phyloP scores from a whole-genome alignment of 2,329 filamentous ascomycete genomes.

The Phialophora tarda region DNA sequence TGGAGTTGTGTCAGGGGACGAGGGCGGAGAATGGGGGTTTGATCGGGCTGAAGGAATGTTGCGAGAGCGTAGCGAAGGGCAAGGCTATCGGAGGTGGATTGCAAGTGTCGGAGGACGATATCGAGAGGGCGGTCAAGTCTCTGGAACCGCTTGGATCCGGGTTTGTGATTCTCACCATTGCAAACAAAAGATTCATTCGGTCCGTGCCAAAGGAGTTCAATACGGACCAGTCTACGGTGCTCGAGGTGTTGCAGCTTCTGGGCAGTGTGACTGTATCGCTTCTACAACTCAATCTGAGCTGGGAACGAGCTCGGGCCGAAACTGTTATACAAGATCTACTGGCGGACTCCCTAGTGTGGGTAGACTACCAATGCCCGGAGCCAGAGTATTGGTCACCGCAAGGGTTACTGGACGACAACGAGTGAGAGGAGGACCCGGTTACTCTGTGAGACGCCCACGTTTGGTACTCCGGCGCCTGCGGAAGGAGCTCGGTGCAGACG shows the following conservation, averaged over 20 bases:
- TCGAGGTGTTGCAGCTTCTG: slow-evolving; percentile 87
- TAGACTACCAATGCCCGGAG: slow-evolving; percentile 83
- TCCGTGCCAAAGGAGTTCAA: slow-evolving; percentile 95
- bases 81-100: slow-evolving; percentile 75
- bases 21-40: slow-evolving; percentile 90
- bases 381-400: slow-evolving; percentile 84
- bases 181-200: slow-evolving; percentile 83
- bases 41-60: slow-evolving; percentile 81
- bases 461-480: background rate
- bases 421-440: slow-evolving; percentile 40
- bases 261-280: slow-evolving; percentile 90
- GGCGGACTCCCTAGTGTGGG: slow-evolving; percentile 88
- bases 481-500: background rate
- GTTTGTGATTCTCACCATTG: slow-evolving; percentile 83
- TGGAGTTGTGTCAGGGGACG: slow-evolving; percentile 87
- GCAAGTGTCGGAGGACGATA: slow-evolving; percentile 88
- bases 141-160: slow-evolving; percentile 86
- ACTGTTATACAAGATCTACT: slow-evolving; percentile 91
- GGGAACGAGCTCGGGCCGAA: slow-evolving; percentile 82
- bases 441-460: background rate
- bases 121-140: slow-evolving; percentile 84
- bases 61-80: slow-evolving; percentile 73
- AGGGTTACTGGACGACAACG: slow-evolving; percentile 50
- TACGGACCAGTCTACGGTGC: slow-evolving; percentile 86
- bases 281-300: slow-evolving; percentile 82